A percentile compares a stretch with the other conserved stretches of the same genome.
Conservation (phyloP, 306 rosid species). For the Albizia julibrissin region DNA sequence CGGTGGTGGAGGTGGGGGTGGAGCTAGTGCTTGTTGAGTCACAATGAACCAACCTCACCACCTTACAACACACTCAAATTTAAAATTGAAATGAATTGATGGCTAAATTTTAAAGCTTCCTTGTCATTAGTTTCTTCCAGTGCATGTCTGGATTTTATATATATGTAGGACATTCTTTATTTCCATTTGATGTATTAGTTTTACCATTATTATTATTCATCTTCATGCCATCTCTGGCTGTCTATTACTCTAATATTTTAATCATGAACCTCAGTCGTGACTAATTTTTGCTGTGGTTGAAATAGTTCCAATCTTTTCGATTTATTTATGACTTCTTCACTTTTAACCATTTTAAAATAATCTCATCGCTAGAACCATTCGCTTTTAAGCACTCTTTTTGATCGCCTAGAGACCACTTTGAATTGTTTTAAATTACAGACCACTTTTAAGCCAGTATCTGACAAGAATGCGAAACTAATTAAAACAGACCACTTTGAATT, state of each 20-base stretch:
- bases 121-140: background rate
- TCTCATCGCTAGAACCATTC: background rate
- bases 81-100: background rate
- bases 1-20: background rate
- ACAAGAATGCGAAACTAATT: no score
- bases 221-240: background rate
- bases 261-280: background rate
- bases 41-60: background rate
- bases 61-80: background rate
- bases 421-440: no score
- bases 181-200: background rate
- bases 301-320: background rate
- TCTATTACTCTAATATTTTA: background rate
- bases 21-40: slow-evolving; percentile 3
- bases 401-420: background rate
- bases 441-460: no score
- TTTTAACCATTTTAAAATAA: background rate
- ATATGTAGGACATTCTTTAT: background rate
- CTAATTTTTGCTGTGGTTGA: no score
- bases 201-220: background rate
- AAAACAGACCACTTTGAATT: no score
- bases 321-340: background rate
- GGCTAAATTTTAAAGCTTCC: background rate
- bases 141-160: background rate
- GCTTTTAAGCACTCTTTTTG: background rate